phyloP scores from a whole-genome alignment of 805 yeast genomes.

The Zygoascus ofunaensis region DNA sequence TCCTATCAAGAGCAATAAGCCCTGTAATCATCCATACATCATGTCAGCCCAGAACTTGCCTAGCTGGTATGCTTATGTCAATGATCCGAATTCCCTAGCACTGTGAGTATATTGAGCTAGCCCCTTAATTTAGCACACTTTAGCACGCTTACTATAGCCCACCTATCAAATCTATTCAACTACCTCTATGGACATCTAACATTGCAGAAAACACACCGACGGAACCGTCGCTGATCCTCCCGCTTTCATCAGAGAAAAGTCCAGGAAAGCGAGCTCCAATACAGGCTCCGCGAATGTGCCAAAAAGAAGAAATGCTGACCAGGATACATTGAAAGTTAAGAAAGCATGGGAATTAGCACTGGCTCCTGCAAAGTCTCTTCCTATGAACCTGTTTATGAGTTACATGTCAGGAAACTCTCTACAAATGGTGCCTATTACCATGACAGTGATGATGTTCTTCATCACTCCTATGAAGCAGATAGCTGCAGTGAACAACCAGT shows the following conservation, averaged over 20 bases:
- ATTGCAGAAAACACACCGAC: background rate
- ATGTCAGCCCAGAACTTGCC: background rate
- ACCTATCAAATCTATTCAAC: too few species aligned
- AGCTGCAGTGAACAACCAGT: slow-evolving; percentile 44
- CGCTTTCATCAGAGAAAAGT: slow-evolving; percentile 2
- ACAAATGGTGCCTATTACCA: slow-evolving; percentile 84
- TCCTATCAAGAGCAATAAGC: too few species aligned
- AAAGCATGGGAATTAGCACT: slow-evolving; percentile 84
- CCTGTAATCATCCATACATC: too few species aligned
- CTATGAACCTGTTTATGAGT: slow-evolving; percentile 83
- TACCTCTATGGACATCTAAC: background rate
- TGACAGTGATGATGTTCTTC: slow-evolving; percentile 75
- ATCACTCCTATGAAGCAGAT: slow-evolving; percentile 66
- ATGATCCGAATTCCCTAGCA: background rate
- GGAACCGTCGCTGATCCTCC: slow-evolving; percentile 1
- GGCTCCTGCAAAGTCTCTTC: slow-evolving; percentile 76
- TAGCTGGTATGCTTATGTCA: background rate
- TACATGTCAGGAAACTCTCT: slow-evolving; percentile 88
- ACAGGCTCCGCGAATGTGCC: background rate
- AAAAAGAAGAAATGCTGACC: slow-evolving; percentile 4
- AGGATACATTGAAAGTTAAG: slow-evolving; percentile 27
- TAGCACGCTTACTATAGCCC: too few species aligned
- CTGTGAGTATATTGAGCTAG: background rate
- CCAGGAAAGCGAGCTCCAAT: slow-evolving; percentile 2
- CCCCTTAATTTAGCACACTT: too few species aligned